Evolutionary conservation across 2,329 filamentous ascomycete species (phyloP), one percentile per base, ranked within the genome.

Genomic region (Amauroascus niger): DNA sequence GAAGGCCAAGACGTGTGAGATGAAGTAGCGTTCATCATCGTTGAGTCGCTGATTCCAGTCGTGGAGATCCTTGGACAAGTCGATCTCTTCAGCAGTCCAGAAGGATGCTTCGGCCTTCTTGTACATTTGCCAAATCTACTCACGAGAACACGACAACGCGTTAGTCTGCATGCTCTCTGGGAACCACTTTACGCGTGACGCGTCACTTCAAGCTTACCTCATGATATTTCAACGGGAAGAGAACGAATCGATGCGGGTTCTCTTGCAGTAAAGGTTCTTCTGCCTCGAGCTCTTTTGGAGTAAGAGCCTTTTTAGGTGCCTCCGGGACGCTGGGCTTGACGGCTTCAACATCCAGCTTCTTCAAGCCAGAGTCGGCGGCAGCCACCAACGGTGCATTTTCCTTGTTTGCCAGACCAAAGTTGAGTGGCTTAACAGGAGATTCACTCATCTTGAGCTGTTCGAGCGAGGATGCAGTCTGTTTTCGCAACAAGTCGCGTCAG

Each of bases 51-150:
- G 95, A 81, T 95, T 94, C 93, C 93, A 98, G 78, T 98, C 93
- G 78, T 96, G 88, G 56, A 97, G 80, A 72, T 98, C 93, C 78
- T 98, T 98, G 66, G 91, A 97, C 49, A 98, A 82, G 74, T 98
- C 93, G 64, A 98, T 97, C 79, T 98, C 93, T 74, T 98, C 93
- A 50, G 93, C 93, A 40, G 93, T 98, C 93, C 93, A 98, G 84
- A 98, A 98, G 41, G 93, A 97, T 51, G 93, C 93, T 74, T 98
- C 91, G 62, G 90, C 90, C 78, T 97, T 97, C 83, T 98, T 98
- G 83, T 98, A 98, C 91, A 97, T 97, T 74, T 97, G 91, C 93
- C 93, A 98, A 73, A 96, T 94, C 90, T 96, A 64, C 69, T 60
- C 57, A 51, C 52, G 41, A 20, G 48, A 56, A 58, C 49, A 52